Percentiles rank a stretch among this genome's conserved stretches.
These are phyloP conservation scores for Hanseniaspora thailandica DNA, from an alignment of 805 yeast genomes.

Conservation along the genomic window DNA sequence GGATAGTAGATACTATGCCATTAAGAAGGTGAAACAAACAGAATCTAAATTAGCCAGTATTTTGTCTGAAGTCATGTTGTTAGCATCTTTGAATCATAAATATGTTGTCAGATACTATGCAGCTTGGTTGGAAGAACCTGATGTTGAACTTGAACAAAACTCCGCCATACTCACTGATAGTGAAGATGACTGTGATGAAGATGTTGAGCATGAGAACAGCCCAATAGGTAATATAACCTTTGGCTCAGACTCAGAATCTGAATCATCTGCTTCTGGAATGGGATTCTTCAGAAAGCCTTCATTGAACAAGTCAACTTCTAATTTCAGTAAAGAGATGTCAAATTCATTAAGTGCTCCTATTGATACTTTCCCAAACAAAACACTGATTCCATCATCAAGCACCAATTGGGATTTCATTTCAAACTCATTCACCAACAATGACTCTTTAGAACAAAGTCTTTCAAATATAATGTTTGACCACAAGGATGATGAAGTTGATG, in stretches of 20 bases:
- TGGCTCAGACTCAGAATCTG: slow-evolving; percentile 21
- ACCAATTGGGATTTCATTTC: slow-evolving; percentile 56
- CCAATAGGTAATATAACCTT: slow-evolving; percentile 26
- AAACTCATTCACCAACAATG: slow-evolving; percentile 35
- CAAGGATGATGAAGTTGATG: slow-evolving; percentile 11
- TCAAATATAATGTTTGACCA: slow-evolving; percentile 14
- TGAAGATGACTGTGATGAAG: background rate
- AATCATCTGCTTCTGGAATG: background rate
- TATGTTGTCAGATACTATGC: slow-evolving; percentile 93
- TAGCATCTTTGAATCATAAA: slow-evolving; percentile 87
- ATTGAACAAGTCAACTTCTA: slow-evolving; percentile 26
- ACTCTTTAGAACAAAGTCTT: slow-evolving; percentile 7
- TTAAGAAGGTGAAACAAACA: slow-evolving; percentile 77
- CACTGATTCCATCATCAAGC: slow-evolving; percentile 10
- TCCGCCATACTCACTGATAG: slow-evolving; percentile 25
- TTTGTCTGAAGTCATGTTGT: slow-evolving; percentile 78
- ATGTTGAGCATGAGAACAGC: slow-evolving; percentile 27
- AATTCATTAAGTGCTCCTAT: background rate
- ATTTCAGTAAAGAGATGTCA: slow-evolving; percentile 16
- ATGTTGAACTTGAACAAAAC: slow-evolving; percentile 27
- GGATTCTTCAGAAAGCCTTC: slow-evolving; percentile 24
- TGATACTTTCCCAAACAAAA: background rate
- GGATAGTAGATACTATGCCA: slow-evolving; percentile 91
- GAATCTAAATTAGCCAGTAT: slow-evolving; percentile 70
- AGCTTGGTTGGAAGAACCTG: slow-evolving; percentile 83